Evolutionary conservation across 129 eudicot genomes (phyloP).

Genomic region (Kitagawia praeruptora): DNA sequence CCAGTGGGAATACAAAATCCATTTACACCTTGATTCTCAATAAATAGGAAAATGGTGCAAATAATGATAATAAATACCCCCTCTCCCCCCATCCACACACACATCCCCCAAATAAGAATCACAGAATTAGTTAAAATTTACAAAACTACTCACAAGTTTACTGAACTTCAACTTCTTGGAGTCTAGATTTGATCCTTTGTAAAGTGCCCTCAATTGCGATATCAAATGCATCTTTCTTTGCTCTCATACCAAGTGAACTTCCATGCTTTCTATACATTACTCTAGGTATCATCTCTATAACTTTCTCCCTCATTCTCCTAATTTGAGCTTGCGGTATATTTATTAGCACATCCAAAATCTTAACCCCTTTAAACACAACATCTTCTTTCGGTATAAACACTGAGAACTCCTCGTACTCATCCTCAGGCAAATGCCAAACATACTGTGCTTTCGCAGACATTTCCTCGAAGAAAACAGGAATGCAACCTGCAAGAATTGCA

Average conservation of each 20-base stretch:
- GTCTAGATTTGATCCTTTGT: slow-evolving; percentile 55
- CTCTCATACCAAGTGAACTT: slow-evolving; percentile 82
- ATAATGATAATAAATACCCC: neutral
- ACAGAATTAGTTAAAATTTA: neutral
- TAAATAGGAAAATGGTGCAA: slow-evolving; percentile 2
- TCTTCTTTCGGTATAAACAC: slow-evolving; percentile 87
- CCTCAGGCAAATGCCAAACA: slow-evolving; percentile 68
- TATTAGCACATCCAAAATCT: slow-evolving; percentile 61
- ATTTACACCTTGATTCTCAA: slow-evolving; percentile 1
- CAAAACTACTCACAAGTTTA: slow-evolving; percentile 1
- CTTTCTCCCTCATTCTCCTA: slow-evolving; percentile 64
- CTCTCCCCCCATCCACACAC: neutral
- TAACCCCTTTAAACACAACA: slow-evolving; percentile 74
- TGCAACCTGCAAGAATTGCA: slow-evolving; percentile 70
- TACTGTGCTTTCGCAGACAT: slow-evolving; percentile 60
- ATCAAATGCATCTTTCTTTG: slow-evolving; percentile 84
- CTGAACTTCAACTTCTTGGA: slow-evolving; percentile 33
- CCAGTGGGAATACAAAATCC: neutral
- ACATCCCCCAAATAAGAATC: neutral
- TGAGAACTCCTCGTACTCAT: slow-evolving; percentile 56
- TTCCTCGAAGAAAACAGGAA: slow-evolving; percentile 91
- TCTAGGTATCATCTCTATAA: slow-evolving; percentile 67
- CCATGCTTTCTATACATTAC: slow-evolving; percentile 85
- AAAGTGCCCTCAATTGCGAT: slow-evolving; percentile 68
- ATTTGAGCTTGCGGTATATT: slow-evolving; percentile 44